phyloP scores from a whole-genome alignment of 2,329 filamentous ascomycete species.

The Boeremia lycopersici region DNA sequence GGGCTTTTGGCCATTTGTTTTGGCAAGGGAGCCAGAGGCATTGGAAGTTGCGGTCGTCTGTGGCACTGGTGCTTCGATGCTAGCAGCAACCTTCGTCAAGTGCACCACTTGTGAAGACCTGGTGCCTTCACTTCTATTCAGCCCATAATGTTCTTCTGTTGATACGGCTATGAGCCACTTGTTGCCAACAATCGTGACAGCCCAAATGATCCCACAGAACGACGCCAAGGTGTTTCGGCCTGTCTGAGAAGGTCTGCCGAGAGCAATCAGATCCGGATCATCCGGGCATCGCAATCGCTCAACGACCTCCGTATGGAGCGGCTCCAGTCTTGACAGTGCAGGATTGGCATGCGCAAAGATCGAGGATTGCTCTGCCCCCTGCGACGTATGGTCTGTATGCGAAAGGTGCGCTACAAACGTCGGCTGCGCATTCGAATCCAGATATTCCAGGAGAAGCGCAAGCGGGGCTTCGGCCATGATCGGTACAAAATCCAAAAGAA shows the following conservation, averaged over 20 bases:
- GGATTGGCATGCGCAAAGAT: constrained; percentile 7
- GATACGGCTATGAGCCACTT: constrained; percentile 4
- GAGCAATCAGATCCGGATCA: not conserved
- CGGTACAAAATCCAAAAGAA: not conserved
- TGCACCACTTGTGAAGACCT: not conserved
- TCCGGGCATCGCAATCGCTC: not conserved
- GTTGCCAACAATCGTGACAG: not conserved
- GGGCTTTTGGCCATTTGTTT: not conserved
- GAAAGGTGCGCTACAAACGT: constrained; percentile 3
- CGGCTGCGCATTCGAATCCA: constrained; percentile 7
- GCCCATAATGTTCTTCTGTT: not conserved
- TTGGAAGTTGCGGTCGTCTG: no score
- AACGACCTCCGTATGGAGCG: not conserved
- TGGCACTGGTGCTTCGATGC: no score
- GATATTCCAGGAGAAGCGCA: constrained; percentile 9
- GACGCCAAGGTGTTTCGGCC: not conserved
- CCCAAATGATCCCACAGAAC: constrained; percentile 1
- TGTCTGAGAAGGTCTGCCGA: not conserved
- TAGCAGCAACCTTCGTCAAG: not conserved
- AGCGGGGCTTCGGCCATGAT: constrained; percentile 7
- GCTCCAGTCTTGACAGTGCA: not conserved
- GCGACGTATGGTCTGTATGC: not conserved
- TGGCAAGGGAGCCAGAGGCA: no score
- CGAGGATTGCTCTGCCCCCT: not conserved
- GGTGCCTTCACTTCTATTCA: no score